These are phyloP conservation scores for Tylopilus felleus DNA, from an alignment of 768 basidiomycete species.

Conservation along the genomic window DNA sequence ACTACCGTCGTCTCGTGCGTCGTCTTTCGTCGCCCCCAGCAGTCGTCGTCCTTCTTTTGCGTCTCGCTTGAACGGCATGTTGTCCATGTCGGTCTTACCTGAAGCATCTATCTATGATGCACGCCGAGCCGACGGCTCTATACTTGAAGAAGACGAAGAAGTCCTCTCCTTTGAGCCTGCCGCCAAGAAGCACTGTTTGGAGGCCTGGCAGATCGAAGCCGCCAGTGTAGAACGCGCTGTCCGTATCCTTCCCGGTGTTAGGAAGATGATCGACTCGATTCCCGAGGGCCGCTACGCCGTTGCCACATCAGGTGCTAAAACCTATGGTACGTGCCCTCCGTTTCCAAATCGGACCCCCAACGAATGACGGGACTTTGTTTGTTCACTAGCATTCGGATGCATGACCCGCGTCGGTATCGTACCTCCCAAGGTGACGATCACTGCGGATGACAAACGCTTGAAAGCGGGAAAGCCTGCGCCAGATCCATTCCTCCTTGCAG, in stretches of 20 bases:
- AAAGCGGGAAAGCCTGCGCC: constrained; percentile 63
- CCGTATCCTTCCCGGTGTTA: constrained; percentile 68
- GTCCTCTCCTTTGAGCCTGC: constrained; percentile 26
- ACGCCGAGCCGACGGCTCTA: constrained; percentile 27
- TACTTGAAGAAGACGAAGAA: constrained; percentile 37
- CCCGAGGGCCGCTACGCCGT: constrained; percentile 67
- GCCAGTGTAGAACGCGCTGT: constrained; percentile 58
- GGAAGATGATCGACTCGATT: constrained; percentile 59
- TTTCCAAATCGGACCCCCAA: neutral
- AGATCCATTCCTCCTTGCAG: constrained; percentile 63
- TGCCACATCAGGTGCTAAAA: constrained; percentile 71
- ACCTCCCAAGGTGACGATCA: constrained; percentile 67
- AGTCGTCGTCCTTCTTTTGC: constrained; percentile 49
- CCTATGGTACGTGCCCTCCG: constrained; percentile 47
- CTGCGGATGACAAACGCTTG: constrained; percentile 71
- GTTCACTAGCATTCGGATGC: constrained; percentile 52
- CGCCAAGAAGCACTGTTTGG: constrained; percentile 31
- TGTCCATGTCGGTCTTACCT: constrained; percentile 36
- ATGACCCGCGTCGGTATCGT: constrained; percentile 68
- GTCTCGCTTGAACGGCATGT: constrained; percentile 37
- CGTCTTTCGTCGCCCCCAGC: constrained; percentile 36
- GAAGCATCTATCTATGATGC: constrained; percentile 24
- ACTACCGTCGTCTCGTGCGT: constrained; percentile 40
- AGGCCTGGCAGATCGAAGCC: constrained; percentile 58
- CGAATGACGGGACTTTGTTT: neutral